Base-by-base conservation (phyloP, 148 eudicot genomes). In the Bassia scoparia region DNA sequence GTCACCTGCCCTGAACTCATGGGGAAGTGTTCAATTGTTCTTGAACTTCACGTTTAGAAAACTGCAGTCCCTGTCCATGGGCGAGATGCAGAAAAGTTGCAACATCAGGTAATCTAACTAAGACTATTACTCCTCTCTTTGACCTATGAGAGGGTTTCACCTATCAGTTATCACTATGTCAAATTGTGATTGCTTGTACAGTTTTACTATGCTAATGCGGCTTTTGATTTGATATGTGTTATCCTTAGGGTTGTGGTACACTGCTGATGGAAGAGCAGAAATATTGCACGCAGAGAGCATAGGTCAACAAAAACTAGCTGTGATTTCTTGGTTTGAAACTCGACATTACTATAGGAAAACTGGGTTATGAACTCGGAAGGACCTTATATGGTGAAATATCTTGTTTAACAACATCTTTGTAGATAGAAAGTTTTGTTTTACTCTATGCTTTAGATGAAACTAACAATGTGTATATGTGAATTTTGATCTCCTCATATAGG, bases 41-140 rank as follows among this genome's bases (percentile, higher is more conserved):
- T 97, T 37, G 99, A 95, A 78, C 93, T 95, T 55, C 99, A 95
- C 74, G 97, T 95, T 43, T 95, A 95, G 60, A 97, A 97, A 44
- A 95, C 99, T 46, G 99, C 99, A 56, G 99, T 95, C 67, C 99
- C 99, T 14, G 97, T 95, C 63, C 99, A 95, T 77, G 99, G 99
- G 2, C 87, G 99, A 16, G 94, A 95, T 70, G 86, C 90, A 56
- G 96, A 95, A 65, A 95, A 95, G 81, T 79, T 88, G 84, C 99
- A 95, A 81, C 99, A 95, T 79, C 99, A 95, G 96, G 96, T 90
- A 69, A 58, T 55, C 16, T 43, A 37, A 71, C 53, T 21, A 26
- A 41, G 64, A 26, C 26, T 18, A 35, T n/a, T n/a, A 15, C 11
- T 41, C 43, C 53, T 65, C 30, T 15, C n/a, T 65, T 46, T 14